Evolutionary conservation across 345 rosid genomes (phyloP), one percentile per base, ranked within the genome.

Genomic region (Eutrema japonicum): DNA sequence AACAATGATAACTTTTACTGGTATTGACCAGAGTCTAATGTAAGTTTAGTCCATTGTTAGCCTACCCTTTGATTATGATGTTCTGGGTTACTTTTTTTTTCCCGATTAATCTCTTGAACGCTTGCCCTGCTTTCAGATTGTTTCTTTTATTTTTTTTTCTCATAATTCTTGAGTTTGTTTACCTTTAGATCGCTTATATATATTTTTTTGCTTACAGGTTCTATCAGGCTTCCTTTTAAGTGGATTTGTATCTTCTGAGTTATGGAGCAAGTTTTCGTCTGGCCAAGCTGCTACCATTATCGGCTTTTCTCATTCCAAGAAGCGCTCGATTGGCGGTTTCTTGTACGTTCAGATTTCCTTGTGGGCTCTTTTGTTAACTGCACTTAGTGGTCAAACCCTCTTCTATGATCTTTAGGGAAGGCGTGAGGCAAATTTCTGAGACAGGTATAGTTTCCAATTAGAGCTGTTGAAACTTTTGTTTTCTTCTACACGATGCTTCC

Each of bases 271-370:
- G 86, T 63, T 74, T 80, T 75, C 59, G 70, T 85, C 79, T 83
- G 83, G 89, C 84, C 92, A 79, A 88, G 84, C 77, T 84, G 85
- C 87, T 84, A 75, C 85, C 84, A 60, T 74, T 83, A 69, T 74
- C 83, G 77, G 73, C 87, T 74, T 78, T 82, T 87, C 76, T 86
- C 92, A 54, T 84, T 88, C 84, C 93, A 87, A 84, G 92, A 90
- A 92, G 91, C 83, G 81, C 96, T 95, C 27, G 89, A 88, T 60
- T 89, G 96, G 99, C 91, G 96, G 85, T 89, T 89, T 83, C 84
- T 86, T 60, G 77, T 83, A 75, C 85, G 63, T 82, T 88, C 96
- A 82, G 90, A 87, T 81, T 89, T 88, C 73, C 90, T 88, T 78
- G 75, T 86, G 85, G 89, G 85, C 82, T 89, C 93, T 82, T 92